Evolutionary conservation across 2,329 filamentous ascomycete species (phyloP), one percentile per base, ranked within the genome.

Genomic region (Bisporella sp.): DNA sequence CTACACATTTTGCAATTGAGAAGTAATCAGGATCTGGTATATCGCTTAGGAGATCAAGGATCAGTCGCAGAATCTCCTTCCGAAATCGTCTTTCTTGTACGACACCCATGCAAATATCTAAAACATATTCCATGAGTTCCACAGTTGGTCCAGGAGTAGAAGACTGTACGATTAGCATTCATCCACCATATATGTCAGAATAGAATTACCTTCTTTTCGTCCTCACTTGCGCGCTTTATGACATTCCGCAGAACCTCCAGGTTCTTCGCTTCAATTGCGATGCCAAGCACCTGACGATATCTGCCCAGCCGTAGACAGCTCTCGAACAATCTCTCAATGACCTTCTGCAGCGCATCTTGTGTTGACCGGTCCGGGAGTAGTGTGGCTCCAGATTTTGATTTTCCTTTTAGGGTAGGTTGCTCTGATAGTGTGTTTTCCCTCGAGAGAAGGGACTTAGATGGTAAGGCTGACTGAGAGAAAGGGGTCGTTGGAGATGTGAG

Each of bases 41-140:
- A 52, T 95, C 89, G 71, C 87, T 96, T 37, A 99, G 77, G n/a
- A 99, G 81, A 53, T 92, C 88, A n/a, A 99, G 82, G 50, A 99
- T 93, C 43, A 99, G 77, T 61, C 87, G 85, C 52, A 99, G 71
- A 48, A 99, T 96, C 73, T 93, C 76, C 35, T 78, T 81, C 55
- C 93, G 83, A 64, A 97, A 80, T 45, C 84, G 84, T 48, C 92
- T 82, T 71, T 99, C 93, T 70, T 97, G 93, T 13, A 99, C 90
- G 54, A 97, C 85, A 55, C 95, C 91, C 89, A 99, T 95, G 75
- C 92, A 96, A 59, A 99, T 95, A 59, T 91, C 84, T 54, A 99
- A 73, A 21, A 93, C 87, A 64, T 99, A 99, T 60, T 99, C 93
- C 85, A 99, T 93, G 51, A 99, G 72, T 66, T 97, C 92, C 66